Conservation (phyloP, 1,284 basidiomycete species). For the Neolentinus lepideus region DNA sequence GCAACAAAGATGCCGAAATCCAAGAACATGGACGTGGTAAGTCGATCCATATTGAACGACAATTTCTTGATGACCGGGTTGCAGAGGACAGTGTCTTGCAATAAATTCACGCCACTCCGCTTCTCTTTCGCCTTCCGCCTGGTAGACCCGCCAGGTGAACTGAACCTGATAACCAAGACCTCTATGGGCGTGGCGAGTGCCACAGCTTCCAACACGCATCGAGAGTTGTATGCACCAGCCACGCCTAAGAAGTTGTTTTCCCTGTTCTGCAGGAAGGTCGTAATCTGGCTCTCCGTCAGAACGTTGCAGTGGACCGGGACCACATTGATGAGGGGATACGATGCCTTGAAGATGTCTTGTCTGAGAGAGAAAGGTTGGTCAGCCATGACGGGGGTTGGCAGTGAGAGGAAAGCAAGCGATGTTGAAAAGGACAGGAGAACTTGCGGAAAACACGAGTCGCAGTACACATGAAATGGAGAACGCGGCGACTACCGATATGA, state of each 20-base stretch:
- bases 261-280: background rate
- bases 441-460: too few species aligned
- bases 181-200: conserved; percentile 26
- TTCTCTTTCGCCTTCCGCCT: conserved; percentile 1
- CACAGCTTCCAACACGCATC: conserved; percentile 12
- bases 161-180: conserved; percentile 22
- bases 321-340: background rate
- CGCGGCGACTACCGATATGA: too few species aligned
- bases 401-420: background rate
- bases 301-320: background rate
- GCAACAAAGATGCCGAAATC: background rate
- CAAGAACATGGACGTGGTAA: background rate
- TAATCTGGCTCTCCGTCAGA: background rate
- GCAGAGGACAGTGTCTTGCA: background rate
- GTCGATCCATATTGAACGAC: conserved; percentile 2
- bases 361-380: background rate
- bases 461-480: too few species aligned
- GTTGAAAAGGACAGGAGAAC: background rate
- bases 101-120: conserved; percentile 9
- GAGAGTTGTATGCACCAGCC: conserved; percentile 28
- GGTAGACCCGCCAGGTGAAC: background rate
- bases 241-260: conserved; percentile 22
- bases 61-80: background rate
- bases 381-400: background rate
- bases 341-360: background rate